Evolutionary conservation across 768 basidiomycete genomes (phyloP), one percentile per base, ranked within the genome.

Genomic region (Leccinum sublutescens): DNA sequence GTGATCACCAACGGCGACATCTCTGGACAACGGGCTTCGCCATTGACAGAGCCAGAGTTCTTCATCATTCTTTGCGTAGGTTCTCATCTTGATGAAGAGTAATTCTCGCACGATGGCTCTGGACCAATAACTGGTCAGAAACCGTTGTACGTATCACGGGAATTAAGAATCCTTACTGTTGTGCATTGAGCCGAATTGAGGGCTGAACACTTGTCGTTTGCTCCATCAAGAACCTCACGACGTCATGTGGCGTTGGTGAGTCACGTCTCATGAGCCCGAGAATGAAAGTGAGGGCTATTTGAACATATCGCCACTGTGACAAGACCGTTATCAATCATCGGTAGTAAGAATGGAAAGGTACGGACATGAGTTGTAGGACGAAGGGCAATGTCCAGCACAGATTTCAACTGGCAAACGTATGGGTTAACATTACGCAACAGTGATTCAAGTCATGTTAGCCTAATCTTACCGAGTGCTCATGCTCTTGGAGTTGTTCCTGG

Each of bases 241-340:
- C 71, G 4, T 80, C 80, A 14, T 85, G 75, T 2, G 82, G 70
- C 17, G 83, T 78, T 10, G 79, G 73, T 29, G 73, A 70, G 65
- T 93, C 89, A 68, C 89, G 78, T 65, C 87, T 81, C 55, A 91
- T 76, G 31, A 91, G 77, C 40, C 81, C 78, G 31, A 75, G 76
- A 49, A 92, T 69, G 67, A 89, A 87, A 34, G 80, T 81, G 31
- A 79, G 71, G 8, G 90, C 87, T 64, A 85, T 85, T 77, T 91
- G 86, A 0, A 86, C 78, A 71, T 93, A 93, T 75, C 90, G 80
- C 91, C 91, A 93, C 91, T 93, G 63, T n/a, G 14, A 66, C 17
- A 58, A 58, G 31, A 49, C 52, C 19, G 17, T 61, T 56, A 60
- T 69, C 55, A 51, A 45, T 51, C 25, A 45, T 51, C 25, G 15